A percentile compares a stretch with the other conserved stretches of the same genome.
Conservation (phyloP, 192 early-diverging fungal species). For the Gonapodya sp. region DNA sequence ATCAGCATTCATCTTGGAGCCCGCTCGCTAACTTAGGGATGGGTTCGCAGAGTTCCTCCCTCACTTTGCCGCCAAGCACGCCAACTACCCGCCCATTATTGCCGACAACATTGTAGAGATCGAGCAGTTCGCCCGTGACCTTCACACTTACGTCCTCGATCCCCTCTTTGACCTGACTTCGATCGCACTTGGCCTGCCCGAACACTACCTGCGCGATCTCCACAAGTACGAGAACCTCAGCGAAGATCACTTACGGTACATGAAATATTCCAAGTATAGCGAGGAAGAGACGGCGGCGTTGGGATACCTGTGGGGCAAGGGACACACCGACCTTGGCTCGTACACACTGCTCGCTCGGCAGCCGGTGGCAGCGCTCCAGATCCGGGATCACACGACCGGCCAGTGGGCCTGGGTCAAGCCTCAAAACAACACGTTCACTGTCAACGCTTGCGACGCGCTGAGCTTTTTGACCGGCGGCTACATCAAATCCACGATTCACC, state of each 20-base stretch:
- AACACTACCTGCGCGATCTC: slow-evolving; percentile 3
- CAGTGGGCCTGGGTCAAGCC: slow-evolving; percentile 8
- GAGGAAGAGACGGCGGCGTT: not conserved
- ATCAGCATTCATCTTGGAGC: not conserved
- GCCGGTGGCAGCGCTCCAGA: not conserved
- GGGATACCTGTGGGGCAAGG: not conserved
- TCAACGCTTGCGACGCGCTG: slow-evolving; percentile 2
- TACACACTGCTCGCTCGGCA: not conserved
- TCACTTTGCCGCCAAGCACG: slow-evolving; percentile 1
- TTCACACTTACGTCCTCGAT: slow-evolving; percentile 4
- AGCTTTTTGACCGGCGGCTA: slow-evolving; percentile 2
- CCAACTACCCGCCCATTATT: slow-evolving; percentile 1
- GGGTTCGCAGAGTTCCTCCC: slow-evolving; percentile 3
- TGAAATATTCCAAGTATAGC: not conserved
- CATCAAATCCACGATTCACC: slow-evolving; percentile 4
- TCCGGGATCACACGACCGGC: not conserved
- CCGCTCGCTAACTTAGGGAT: not conserved
- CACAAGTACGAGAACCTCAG: slow-evolving; percentile 10
- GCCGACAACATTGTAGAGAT: slow-evolving; percentile 1
- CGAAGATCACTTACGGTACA: not conserved
- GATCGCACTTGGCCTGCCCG: slow-evolving; percentile 3
- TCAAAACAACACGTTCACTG: not conserved
- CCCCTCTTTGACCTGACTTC: not conserved
- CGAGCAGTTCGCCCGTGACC: not conserved
- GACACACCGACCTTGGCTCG: slow-evolving; percentile 7